phyloP scores from a whole-genome alignment of 2,329 filamentous ascomycete genomes.

The Dactylellina cionopaga region DNA sequence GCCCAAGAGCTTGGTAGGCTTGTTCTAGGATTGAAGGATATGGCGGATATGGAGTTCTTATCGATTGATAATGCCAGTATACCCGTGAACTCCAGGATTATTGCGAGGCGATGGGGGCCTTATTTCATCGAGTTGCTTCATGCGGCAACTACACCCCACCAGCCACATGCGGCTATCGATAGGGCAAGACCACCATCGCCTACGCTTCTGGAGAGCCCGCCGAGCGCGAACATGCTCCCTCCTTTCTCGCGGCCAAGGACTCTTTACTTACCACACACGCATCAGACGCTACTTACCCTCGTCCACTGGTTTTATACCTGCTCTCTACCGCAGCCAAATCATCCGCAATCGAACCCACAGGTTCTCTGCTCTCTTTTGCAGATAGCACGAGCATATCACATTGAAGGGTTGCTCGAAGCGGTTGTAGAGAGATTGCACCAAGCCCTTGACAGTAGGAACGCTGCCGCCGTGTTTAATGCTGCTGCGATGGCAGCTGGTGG shows the following conservation, averaged over 20 bases:
- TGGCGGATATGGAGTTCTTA: constrained; percentile 96
- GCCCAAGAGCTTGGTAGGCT: constrained; percentile 87
- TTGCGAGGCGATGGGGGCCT: constrained; percentile 89
- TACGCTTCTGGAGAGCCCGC: constrained; percentile 76
- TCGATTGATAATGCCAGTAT: constrained; percentile 91
- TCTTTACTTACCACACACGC: constrained; percentile 91
- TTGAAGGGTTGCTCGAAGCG: constrained; percentile 91
- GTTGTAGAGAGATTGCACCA: constrained; percentile 90
- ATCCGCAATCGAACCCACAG: constrained; percentile 87
- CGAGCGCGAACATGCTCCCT: constrained; percentile 61
- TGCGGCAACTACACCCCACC: constrained; percentile 68
- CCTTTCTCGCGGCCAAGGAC: constrained; percentile 76
- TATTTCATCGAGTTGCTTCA: constrained; percentile 93
- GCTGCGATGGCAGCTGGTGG: constrained; percentile 97
- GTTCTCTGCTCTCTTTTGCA: constrained; percentile 95
- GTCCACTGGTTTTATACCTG: constrained; percentile 95
- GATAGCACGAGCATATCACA: constrained; percentile 88
- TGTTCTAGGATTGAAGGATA: constrained; percentile 80
- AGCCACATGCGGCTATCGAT: constrained; percentile 17
- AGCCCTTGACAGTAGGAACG: constrained; percentile 89
- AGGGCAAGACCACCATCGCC: constrained; percentile 66
- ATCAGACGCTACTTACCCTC: constrained; percentile 86
- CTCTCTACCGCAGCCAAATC: constrained; percentile 78
- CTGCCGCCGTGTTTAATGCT: constrained; percentile 96
- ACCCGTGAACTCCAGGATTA: constrained; percentile 88